These are phyloP conservation scores for Candida nonsorbophila DNA, from an alignment of 805 yeast genomes.

Conservation along the genomic window DNA sequence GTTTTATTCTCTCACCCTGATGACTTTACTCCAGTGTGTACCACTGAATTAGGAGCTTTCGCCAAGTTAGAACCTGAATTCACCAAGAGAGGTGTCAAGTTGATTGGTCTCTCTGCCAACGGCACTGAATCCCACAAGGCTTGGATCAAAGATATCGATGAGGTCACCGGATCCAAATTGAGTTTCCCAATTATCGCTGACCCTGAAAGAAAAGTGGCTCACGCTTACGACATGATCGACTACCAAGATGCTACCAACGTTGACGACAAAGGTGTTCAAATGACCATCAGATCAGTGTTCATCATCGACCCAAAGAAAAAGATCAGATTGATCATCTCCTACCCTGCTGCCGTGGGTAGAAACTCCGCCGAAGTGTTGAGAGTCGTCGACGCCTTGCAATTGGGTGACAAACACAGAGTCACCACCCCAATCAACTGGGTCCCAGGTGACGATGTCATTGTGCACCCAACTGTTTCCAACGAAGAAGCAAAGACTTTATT, in stretches of 20 bases:
- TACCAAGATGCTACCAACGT: slow-evolving; percentile 61
- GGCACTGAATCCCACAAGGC: slow-evolving; percentile 54
- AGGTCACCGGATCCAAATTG: slow-evolving; percentile 31
- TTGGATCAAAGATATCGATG: slow-evolving; percentile 71
- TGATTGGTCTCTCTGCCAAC: slow-evolving; percentile 67
- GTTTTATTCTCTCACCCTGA: slow-evolving; percentile 73
- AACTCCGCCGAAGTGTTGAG: slow-evolving; percentile 71
- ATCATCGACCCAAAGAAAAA: slow-evolving; percentile 64
- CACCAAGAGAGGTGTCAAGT: slow-evolving; percentile 55
- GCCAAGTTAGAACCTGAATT: slow-evolving; percentile 69
- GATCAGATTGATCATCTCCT: slow-evolving; percentile 57
- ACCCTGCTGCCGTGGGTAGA: slow-evolving; percentile 73
- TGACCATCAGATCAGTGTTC: slow-evolving; percentile 69
- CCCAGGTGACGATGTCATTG: slow-evolving; percentile 68
- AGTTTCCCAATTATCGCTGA: slow-evolving; percentile 69
- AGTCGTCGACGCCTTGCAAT: slow-evolving; percentile 65
- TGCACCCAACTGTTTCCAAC: slow-evolving; percentile 60
- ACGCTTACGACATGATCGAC: slow-evolving; percentile 63
- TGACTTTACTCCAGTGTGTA: slow-evolving; percentile 76
- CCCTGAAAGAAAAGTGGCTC: slow-evolving; percentile 55
- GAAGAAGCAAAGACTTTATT: slow-evolving; percentile 67
- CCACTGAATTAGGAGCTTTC: slow-evolving; percentile 74
- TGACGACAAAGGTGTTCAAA: slow-evolving; percentile 55
- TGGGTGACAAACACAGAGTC: slow-evolving; percentile 54
- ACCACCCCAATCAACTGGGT: slow-evolving; percentile 74